phyloP scores from a whole-genome alignment of 345 rosid species.

The Salix purpurea region DNA sequence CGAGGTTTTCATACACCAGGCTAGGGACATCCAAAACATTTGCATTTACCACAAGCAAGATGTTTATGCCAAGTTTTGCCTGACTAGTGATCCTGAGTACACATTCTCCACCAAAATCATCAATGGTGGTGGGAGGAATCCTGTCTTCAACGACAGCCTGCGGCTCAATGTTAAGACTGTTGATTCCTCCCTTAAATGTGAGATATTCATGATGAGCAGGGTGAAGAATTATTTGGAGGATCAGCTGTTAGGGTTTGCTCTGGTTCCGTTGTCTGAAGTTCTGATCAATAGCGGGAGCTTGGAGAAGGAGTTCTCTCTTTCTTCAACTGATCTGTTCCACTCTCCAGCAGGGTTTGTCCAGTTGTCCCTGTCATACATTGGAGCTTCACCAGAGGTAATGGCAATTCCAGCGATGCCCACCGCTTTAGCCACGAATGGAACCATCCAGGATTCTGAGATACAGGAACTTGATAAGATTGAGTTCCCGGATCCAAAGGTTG shows the following conservation, averaged over 20 bases:
- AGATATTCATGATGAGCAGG: conserved; percentile 97
- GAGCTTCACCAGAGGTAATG: conserved; percentile 90
- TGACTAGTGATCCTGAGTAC: conserved; percentile 78
- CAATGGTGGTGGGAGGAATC: conserved; percentile 98
- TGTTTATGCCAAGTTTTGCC: conserved; percentile 93
- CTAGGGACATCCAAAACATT: conserved; percentile 95
- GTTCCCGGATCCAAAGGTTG: conserved; percentile 94
- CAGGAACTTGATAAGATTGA: conserved; percentile 73
- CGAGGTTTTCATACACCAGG: conserved; percentile 76
- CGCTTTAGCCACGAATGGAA: conserved; percentile 36
- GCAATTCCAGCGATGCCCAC: conserved; percentile 51
- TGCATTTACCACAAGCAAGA: conserved; percentile 99
- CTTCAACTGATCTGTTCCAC: conserved; percentile 91
- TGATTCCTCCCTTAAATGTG: conserved; percentile 82
- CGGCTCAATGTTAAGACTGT: conserved; percentile 57
- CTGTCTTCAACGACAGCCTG: conserved; percentile 80
- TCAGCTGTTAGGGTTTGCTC: conserved; percentile 83
- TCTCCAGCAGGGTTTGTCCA: conserved; percentile 95
- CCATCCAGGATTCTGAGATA: conserved; percentile 39
- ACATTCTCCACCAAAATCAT: conserved; percentile 80
- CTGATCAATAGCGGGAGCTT: conserved; percentile 62
- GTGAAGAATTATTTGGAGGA: conserved; percentile 97
- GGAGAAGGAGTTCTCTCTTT: conserved; percentile 90
- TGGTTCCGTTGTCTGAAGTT: conserved; percentile 91
- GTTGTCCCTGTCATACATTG: conserved; percentile 69